phyloP scores from a whole-genome alignment of 2,329 filamentous ascomycete species.

The Sclerotinia trifoliorum region DNA sequence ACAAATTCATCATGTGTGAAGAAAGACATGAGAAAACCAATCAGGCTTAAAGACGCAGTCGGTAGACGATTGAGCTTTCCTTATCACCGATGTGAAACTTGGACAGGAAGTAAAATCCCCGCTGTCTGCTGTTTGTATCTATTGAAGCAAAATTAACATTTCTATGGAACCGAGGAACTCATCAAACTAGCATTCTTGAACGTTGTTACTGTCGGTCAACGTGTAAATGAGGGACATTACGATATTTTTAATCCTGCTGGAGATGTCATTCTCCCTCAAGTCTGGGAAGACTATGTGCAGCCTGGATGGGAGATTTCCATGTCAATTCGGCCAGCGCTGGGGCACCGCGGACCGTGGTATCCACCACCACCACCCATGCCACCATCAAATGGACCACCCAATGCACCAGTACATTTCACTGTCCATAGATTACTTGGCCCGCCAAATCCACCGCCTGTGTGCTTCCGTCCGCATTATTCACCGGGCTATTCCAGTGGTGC shows the following conservation, averaged over 20 bases:
- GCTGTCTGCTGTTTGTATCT: neutral
- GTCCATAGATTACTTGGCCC: constrained; percentile 7
- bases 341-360: constrained; percentile 63
- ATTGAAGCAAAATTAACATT: constrained; percentile 32
- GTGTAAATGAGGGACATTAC: constrained; percentile 76
- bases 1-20: neutral
- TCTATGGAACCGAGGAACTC: constrained; percentile 80
- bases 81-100: constrained; percentile 79
- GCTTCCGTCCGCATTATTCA: neutral
- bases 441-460: neutral
- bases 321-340: constrained; percentile 64
- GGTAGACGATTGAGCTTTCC: constrained; percentile 91
- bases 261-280: constrained; percentile 76
- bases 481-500: neutral
- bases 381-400: constrained; percentile 32
- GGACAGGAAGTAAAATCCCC: constrained; percentile 60
- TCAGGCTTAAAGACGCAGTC: constrained; percentile 89
- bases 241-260: constrained; percentile 76
- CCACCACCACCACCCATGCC: constrained; percentile 47
- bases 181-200: constrained; percentile 82
- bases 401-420: constrained; percentile 8
- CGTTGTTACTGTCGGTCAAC: constrained; percentile 71
- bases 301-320: constrained; percentile 72
- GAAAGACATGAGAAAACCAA: constrained; percentile 38
- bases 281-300: constrained; percentile 79